A percentile compares a stretch with the other conserved stretches of the same genome.
Conservation (phyloP, 768 basidiomycete genomes). For the Pleurotus eryngii region DNA sequence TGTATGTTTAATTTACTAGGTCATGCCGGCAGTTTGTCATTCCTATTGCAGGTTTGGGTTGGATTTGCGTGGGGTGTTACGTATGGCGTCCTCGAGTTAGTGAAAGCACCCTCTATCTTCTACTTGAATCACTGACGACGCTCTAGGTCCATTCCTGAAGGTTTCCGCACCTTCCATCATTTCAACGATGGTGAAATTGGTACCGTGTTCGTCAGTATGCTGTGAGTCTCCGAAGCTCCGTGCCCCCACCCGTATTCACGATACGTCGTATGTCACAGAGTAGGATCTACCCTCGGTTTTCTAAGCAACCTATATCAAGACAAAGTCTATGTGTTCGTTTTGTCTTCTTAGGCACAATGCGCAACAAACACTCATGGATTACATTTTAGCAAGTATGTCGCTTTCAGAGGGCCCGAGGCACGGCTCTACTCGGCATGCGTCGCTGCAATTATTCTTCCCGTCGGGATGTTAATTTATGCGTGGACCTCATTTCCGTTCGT, state of each 20-base stretch:
- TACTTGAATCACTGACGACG: background rate
- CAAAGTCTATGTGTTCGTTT: slow-evolving; percentile 41
- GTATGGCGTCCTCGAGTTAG: slow-evolving; percentile 63
- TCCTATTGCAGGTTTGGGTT: slow-evolving; percentile 50
- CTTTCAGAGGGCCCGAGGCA: slow-evolving; percentile 48
- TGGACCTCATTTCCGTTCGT: slow-evolving; percentile 57
- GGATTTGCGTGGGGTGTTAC: slow-evolving; percentile 76
- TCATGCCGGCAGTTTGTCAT: slow-evolving; percentile 11
- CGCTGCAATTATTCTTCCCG: slow-evolving; percentile 51
- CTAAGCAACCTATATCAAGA: slow-evolving; percentile 46
- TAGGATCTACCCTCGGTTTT: slow-evolving; percentile 53
- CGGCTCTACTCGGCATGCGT: slow-evolving; percentile 56
- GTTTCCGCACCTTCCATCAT: slow-evolving; percentile 53
- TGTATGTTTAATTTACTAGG: slow-evolving; percentile 42
- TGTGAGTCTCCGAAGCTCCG: slow-evolving; percentile 32
- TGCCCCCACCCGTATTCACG: background rate
- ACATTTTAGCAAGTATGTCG: slow-evolving; percentile 27
- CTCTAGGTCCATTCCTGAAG: slow-evolving; percentile 51
- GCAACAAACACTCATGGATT: background rate
- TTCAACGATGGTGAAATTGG: slow-evolving; percentile 63
- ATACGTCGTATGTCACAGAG: slow-evolving; percentile 28
- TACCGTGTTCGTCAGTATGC: slow-evolving; percentile 53
- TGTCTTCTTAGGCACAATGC: background rate
- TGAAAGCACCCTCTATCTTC: slow-evolving; percentile 1
- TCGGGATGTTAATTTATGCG: slow-evolving; percentile 70